Evolutionary conservation across 768 basidiomycete species (phyloP).

Genomic region (Lentinula detonsa): DNA sequence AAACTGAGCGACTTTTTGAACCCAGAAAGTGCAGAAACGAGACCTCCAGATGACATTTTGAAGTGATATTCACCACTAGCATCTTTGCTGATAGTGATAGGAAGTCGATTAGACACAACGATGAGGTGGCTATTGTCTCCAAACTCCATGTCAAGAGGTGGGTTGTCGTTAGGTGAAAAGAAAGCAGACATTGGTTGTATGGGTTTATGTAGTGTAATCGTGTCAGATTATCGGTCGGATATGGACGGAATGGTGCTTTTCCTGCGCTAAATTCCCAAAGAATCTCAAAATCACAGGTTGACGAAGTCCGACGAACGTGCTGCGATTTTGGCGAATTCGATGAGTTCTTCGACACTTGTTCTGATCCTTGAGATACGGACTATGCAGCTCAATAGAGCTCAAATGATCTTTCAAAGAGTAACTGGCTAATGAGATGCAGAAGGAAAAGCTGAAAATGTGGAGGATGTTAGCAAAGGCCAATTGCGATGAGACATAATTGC

Average conservation of each 20-base stretch:
- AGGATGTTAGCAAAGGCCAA: not conserved
- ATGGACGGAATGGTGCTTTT: not conserved
- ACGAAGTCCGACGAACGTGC: constrained; percentile 6
- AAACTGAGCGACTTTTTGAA: constrained; percentile 98
- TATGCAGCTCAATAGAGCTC: not conserved
- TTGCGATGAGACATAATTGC: not conserved
- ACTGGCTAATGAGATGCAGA: not conserved
- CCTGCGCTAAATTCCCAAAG: constrained; percentile 1
- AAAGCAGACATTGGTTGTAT: constrained; percentile 20
- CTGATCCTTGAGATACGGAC: not conserved
- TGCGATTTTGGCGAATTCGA: not conserved
- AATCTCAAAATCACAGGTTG: not conserved
- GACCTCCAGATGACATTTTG: constrained; percentile 98
- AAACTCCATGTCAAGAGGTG: constrained; percentile 36
- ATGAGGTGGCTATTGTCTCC: constrained; percentile 64
- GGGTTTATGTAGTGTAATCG: constrained; percentile 15
- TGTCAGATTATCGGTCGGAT: constrained; percentile 1
- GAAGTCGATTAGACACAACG: constrained; percentile 93
- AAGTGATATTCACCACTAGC: constrained; percentile 91
- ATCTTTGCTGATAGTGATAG: constrained; percentile 94
- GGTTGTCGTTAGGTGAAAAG: constrained; percentile 18
- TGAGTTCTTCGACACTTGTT: not conserved
- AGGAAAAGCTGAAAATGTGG: not conserved
- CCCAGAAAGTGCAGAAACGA: constrained; percentile 93
- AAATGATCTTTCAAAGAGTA: not conserved